A percentile compares a stretch with the other conserved stretches of the same genome.
Conservation (phyloP, 768 basidiomycete species). For the Suillus spraguei region DNA sequence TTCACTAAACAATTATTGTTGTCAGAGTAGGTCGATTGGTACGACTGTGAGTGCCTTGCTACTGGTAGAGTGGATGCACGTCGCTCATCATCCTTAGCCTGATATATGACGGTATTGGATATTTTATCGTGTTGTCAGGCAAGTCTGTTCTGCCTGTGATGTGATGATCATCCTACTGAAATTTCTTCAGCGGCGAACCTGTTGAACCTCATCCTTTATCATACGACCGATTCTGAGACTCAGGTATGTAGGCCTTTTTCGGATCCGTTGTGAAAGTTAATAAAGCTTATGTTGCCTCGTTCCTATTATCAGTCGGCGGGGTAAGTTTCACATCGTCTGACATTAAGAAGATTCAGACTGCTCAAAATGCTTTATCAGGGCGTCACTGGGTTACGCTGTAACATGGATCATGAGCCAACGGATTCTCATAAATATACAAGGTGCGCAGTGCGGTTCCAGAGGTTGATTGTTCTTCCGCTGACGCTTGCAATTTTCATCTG, state of each 20-base stretch:
- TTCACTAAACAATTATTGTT: slow-evolving; percentile 10
- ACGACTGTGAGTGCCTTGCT: slow-evolving; percentile 25
- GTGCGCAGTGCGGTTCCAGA: not conserved
- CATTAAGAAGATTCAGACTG: slow-evolving; percentile 7
- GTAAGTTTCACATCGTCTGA: slow-evolving; percentile 34
- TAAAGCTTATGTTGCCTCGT: slow-evolving; percentile 12
- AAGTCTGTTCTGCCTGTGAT: slow-evolving; percentile 4
- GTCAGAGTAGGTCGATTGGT: slow-evolving; percentile 30
- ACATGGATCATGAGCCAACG: slow-evolving; percentile 3
- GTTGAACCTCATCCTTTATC: slow-evolving; percentile 54
- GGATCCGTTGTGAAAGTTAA: slow-evolving; percentile 12
- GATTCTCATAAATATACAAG: slow-evolving; percentile 3
- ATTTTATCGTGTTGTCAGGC: slow-evolving; percentile 60
- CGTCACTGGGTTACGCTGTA: slow-evolving; percentile 34
- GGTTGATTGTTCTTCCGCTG: not conserved
- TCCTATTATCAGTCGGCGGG: slow-evolving; percentile 45
- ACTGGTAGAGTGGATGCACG: slow-evolving; percentile 10
- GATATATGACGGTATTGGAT: slow-evolving; percentile 68
- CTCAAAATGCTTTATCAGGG: slow-evolving; percentile 20
- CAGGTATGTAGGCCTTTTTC: slow-evolving; percentile 41
- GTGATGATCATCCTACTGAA: not conserved
- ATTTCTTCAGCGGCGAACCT: slow-evolving; percentile 45
- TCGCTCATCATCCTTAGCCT: slow-evolving; percentile 43
- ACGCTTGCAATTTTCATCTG: not conserved
- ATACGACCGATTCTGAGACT: slow-evolving; percentile 36